These are phyloP conservation scores for Telopea speciosissima DNA, from an alignment of 177 flowering plant genomes.

Conservation along the genomic window DNA sequence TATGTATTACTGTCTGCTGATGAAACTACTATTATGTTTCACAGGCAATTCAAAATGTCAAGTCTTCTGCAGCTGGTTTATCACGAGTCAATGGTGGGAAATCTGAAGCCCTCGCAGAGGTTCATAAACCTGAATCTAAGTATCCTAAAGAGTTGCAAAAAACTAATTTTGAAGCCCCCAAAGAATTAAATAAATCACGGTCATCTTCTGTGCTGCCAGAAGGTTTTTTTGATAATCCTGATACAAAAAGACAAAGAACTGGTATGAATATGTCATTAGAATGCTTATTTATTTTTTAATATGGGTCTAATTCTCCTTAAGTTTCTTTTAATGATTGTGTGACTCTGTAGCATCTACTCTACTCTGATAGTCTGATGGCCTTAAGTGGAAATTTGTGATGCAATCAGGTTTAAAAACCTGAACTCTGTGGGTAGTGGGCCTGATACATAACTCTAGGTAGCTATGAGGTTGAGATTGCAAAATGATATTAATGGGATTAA, in stretches of 20 bases:
- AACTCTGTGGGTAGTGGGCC: too few species aligned
- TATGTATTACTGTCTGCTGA: neutral
- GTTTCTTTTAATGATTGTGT: too few species aligned
- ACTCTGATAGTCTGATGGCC: too few species aligned
- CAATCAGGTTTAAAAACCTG: too few species aligned
- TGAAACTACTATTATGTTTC: slow-evolving; percentile 5
- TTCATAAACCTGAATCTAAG: slow-evolving; percentile 20
- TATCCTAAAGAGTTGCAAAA: slow-evolving; percentile 7
- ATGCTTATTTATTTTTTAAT: too few species aligned
- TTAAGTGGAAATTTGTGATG: too few species aligned
- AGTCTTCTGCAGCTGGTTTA: slow-evolving; percentile 54
- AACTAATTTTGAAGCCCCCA: slow-evolving; percentile 16
- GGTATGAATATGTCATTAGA: slow-evolving; percentile 32
- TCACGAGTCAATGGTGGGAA: slow-evolving; percentile 26
- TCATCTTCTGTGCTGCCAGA: slow-evolving; percentile 55
- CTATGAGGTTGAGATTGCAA: too few species aligned
- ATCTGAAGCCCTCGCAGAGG: slow-evolving; percentile 24
- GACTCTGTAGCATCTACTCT: too few species aligned
- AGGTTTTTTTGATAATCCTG: slow-evolving; percentile 65
- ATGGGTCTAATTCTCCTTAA: too few species aligned
- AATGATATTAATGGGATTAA: too few species aligned
- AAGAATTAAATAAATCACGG: slow-evolving; percentile 20
- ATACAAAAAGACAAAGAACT: slow-evolving; percentile 38
- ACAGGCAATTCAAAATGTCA: slow-evolving; percentile 66
- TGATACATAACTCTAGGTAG: too few species aligned